Evolutionary conservation across 2,329 filamentous ascomycete species (phyloP).

Genomic region (Helotiales sp.): DNA sequence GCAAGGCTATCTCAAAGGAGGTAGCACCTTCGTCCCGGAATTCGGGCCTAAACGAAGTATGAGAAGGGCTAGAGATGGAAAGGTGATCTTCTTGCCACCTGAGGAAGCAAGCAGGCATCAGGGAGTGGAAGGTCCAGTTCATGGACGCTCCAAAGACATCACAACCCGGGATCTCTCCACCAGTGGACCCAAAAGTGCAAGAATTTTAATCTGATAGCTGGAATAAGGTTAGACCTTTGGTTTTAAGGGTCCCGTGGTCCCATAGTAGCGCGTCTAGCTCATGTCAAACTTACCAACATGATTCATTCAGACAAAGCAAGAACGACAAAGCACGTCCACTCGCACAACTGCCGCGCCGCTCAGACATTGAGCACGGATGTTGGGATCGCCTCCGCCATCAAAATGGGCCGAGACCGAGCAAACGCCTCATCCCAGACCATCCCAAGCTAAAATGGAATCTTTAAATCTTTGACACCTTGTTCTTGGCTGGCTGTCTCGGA

Average conservation of each 20-base stretch:
- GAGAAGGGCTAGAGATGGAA: not conserved
- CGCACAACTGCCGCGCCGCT: constrained; percentile 2
- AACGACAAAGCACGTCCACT: not conserved
- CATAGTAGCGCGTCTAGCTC: not conserved
- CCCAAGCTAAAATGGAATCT: not conserved
- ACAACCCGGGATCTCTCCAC: not conserved
- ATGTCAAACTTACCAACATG: not conserved
- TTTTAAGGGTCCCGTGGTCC: not conserved
- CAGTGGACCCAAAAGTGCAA: not conserved
- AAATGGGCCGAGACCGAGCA: not conserved
- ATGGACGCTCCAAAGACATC: not conserved
- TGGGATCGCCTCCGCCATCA: not conserved
- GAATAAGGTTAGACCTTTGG: not conserved
- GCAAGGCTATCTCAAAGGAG: not conserved
- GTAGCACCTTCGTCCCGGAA: not conserved
- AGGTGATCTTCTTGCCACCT: not conserved
- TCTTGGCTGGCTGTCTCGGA: constrained; percentile 2
- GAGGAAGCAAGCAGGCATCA: not conserved
- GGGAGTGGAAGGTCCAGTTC: not conserved
- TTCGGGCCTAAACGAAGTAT: not conserved
- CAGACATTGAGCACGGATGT: constrained; percentile 10
- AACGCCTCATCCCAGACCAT: not conserved
- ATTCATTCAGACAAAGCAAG: not conserved
- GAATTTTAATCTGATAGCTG: not conserved
- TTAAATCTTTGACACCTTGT: constrained; percentile 2